Base-by-base conservation (phyloP, 2,329 filamentous ascomycete genomes). In the Botrytis fabae region DNA sequence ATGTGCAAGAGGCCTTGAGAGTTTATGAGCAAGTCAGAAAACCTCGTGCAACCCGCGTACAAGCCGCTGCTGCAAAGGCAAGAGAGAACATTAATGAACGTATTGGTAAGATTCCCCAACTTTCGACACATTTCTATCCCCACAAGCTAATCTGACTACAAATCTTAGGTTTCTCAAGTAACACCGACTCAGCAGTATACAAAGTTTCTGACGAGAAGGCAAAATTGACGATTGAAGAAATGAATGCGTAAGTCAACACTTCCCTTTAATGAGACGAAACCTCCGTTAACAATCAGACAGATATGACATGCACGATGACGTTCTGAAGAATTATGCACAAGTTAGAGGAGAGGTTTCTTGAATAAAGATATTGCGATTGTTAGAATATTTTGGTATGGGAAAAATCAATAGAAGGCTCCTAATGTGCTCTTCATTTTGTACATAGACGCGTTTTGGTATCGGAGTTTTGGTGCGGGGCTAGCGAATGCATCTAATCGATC, bases 221-320 rank as follows among this genome's bases (percentile, higher is more conserved):
- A 59, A 89, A 90, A 74, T 78, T 92, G 40, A 92, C 90, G 0
- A 91, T 92, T 66, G 89, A 91, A 75, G 90, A 92, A 79, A 91
- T 92, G 89, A 91, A 92, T 73, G 83, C 84, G 83, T 88, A 82
- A 64, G 73, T 57, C 44, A 14, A 25, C 32, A 1, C 10, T 8
- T 28, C 18, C 4, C 10, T 22, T 18, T 22, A n/a, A 68, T 42
- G 20, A 22, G 9, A 42, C 18, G 12, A 42, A 10, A 32, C 1
- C 12, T 57, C 12, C 2, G 16, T 57, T 68, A 14, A 68, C n/a
- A 57, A 8, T 12, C 6, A 5, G 5, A 16, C 54, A 68, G 65
- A 32, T 68, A 68, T 57, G 65, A 68, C 18, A 68, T 68, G 65
- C 48, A 68, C 18, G 65, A 68, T n/a, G 65, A 68, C 42, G 35